Conservation (phyloP, 2,329 filamentous ascomycete species). For the Phoma sp. region DNA sequence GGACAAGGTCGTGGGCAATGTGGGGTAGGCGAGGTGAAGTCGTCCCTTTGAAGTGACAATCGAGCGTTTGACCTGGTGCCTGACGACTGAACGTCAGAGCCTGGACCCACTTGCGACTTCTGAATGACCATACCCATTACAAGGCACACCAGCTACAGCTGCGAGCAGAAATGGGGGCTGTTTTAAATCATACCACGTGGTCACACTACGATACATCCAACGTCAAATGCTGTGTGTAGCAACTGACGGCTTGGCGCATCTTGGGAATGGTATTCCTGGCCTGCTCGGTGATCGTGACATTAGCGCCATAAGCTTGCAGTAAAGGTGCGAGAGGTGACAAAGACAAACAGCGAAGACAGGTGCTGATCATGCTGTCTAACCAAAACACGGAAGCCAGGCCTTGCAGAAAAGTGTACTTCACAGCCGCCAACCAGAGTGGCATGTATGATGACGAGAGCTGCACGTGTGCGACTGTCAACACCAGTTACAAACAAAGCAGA, state of each 20-base stretch:
- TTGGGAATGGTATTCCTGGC: not conserved
- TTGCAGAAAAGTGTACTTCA: not conserved
- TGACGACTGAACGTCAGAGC: conserved; percentile 16
- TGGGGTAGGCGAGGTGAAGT: conserved; percentile 25
- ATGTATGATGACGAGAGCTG: too few relatives aligned
- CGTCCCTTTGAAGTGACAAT: conserved; percentile 20
- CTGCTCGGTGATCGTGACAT: not conserved
- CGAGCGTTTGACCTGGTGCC: conserved; percentile 27
- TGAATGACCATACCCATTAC: not conserved
- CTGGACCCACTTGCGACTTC: conserved; percentile 4
- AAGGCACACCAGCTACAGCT: too few relatives aligned
- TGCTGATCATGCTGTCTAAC: not conserved
- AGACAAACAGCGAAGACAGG: not conserved
- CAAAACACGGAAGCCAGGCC: not conserved
- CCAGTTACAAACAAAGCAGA: not conserved
- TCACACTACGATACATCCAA: not conserved
- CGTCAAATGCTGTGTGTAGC: not conserved
- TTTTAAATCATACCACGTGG: not conserved
- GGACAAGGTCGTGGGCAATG: not conserved
- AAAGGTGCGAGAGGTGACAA: not conserved
- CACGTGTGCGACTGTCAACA: not conserved
- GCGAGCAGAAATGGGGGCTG: not conserved
- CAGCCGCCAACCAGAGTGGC: not conserved
- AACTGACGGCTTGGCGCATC: not conserved
- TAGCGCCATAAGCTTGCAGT: not conserved